A percentile compares a stretch with the other conserved stretches of the same genome.
Conservation (phyloP, 2,329 filamentous ascomycete genomes). For the Cryphonectria carpinicola region DNA sequence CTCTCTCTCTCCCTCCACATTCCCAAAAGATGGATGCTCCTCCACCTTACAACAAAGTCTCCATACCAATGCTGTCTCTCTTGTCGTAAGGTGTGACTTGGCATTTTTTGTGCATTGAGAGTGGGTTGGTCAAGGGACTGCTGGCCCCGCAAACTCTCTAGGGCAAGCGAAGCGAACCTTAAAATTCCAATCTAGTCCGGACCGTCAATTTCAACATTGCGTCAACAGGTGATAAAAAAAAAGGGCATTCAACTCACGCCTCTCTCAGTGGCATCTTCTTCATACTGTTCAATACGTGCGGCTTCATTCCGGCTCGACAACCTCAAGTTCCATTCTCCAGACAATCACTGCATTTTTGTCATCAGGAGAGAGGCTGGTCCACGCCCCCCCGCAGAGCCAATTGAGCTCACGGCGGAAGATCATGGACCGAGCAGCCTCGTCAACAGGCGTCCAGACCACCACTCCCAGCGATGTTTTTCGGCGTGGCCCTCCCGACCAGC, state of each 20-base stretch:
- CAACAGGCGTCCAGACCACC: slow-evolving; percentile 22
- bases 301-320: background rate
- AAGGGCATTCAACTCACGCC: background rate
- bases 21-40: background rate
- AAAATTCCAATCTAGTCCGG: background rate
- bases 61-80: background rate
- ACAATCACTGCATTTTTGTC: background rate
- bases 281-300: background rate
- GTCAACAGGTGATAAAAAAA: slow-evolving; percentile 11
- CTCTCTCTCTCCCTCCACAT: background rate
- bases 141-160: slow-evolving; percentile 10
- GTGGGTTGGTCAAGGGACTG: background rate
- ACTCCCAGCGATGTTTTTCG: slow-evolving; percentile 6
- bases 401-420: slow-evolving; percentile 12
- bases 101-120: slow-evolving; percentile 3
- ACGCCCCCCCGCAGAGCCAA: background rate
- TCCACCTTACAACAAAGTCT: background rate
- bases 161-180: slow-evolving; percentile 1
- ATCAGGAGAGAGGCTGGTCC: background rate
- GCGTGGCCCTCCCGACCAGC: slow-evolving; percentile 19
- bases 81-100: background rate
- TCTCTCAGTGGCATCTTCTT: slow-evolving; percentile 7
- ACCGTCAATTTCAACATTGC: slow-evolving; percentile 3
- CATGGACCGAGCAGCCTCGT: slow-evolving; percentile 27
- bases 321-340: background rate